These are phyloP conservation scores for Arthrobotrys iridis DNA, from an alignment of 2,329 filamentous ascomycete genomes.

Conservation along the genomic window DNA sequence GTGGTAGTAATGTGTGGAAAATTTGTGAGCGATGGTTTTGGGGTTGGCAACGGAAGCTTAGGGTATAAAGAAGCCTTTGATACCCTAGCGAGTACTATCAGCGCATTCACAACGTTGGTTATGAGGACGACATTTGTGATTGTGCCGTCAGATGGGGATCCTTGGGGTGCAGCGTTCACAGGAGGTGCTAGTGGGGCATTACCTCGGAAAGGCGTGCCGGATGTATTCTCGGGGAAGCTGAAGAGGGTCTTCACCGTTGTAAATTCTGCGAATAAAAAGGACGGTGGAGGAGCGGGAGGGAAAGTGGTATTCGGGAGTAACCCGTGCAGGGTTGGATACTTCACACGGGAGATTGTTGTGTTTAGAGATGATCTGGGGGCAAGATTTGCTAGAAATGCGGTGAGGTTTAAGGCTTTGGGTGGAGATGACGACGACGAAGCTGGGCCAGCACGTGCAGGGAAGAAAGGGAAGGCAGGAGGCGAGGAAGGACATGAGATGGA, in stretches of 20 bases:
- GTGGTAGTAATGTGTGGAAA: constrained; percentile 58
- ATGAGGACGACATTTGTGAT: constrained; percentile 86
- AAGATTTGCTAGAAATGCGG: constrained; percentile 78
- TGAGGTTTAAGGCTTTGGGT: constrained; percentile 70
- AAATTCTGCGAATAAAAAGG: constrained; percentile 70
- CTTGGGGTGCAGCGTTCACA: constrained; percentile 89
- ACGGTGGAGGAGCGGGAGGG: constrained; percentile 66
- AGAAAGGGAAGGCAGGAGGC: constrained; percentile 44
- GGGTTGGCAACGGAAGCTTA: constrained; percentile 76
- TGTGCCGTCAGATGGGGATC: constrained; percentile 94
- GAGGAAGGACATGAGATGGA: constrained; percentile 65
- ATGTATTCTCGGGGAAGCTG: constrained; percentile 88
- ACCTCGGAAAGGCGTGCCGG: constrained; percentile 78
- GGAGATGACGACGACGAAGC: constrained; percentile 38
- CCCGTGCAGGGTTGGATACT: constrained; percentile 81
- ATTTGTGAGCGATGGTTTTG: constrained; percentile 47
- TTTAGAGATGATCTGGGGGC: constrained; percentile 87
- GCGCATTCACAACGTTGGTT: constrained; percentile 84
- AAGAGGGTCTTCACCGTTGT: constrained; percentile 81
- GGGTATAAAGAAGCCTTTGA: constrained; percentile 98
- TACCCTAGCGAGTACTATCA: constrained; percentile 79
- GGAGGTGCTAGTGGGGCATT: constrained; percentile 76
- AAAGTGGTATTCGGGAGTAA: constrained; percentile 90
- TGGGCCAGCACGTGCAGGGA: constrained; percentile 44
- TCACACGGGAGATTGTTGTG: constrained; percentile 85